phyloP scores from a whole-genome alignment of 345 rosid genomes.

The Murraya paniculata region DNA sequence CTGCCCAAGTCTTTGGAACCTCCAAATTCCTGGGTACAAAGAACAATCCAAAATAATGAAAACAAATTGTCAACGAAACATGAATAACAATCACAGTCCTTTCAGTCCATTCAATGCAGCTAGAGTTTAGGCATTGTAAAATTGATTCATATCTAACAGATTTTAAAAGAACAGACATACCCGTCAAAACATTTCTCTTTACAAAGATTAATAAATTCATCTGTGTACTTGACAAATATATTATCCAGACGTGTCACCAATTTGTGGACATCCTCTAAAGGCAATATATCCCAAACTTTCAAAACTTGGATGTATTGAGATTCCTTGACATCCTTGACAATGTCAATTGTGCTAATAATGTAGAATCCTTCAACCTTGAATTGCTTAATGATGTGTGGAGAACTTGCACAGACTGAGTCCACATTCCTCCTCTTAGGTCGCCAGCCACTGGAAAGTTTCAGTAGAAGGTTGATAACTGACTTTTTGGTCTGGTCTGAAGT shows the following conservation, averaged over 20 bases:
- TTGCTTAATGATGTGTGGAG: conserved; percentile 40
- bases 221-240: conserved; percentile 32
- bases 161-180: conserved; percentile 25
- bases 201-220: conserved; percentile 43
- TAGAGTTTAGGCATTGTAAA: neutral
- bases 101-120: neutral
- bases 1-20: conserved; percentile 40
- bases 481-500: conserved; percentile 21
- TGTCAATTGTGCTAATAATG: conserved; percentile 44
- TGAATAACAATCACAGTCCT: neutral
- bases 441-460: conserved; percentile 49
- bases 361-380: conserved; percentile 38
- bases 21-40: conserved; percentile 38
- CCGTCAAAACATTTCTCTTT: conserved; percentile 46
- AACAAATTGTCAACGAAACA: neutral
- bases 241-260: conserved; percentile 42
- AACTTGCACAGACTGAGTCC: conserved; percentile 29
- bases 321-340: conserved; percentile 35
- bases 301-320: conserved; percentile 35
- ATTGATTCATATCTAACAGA: neutral
- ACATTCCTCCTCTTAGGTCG: conserved; percentile 39
- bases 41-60: neutral
- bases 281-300: conserved; percentile 57
- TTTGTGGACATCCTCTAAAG: conserved; percentile 33
- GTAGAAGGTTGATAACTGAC: conserved; percentile 27